phyloP scores from a whole-genome alignment of 495 filamentous ascomycete genomes.

The Neurospora tetraspora region DNA sequence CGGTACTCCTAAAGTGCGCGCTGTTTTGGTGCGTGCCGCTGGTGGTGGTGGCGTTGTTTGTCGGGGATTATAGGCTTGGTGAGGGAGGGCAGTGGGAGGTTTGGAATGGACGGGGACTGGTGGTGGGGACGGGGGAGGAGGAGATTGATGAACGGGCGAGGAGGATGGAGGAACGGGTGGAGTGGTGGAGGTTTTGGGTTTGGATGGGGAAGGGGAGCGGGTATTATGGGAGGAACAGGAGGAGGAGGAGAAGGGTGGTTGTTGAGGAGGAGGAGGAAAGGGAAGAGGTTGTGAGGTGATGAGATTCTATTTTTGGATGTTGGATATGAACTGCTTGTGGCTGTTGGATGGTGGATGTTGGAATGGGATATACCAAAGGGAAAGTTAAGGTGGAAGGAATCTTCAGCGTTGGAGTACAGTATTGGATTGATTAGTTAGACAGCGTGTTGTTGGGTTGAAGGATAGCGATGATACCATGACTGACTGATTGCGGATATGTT shows the following conservation, averaged over 20 bases:
- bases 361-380: background rate
- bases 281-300: background rate
- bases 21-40: slow-evolving; percentile 34
- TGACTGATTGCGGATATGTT: background rate
- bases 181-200: background rate
- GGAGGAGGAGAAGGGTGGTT: background rate
- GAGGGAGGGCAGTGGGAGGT: slow-evolving; percentile 23
- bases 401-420: background rate
- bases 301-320: background rate
- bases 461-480: background rate
- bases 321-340: background rate
- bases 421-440: background rate
- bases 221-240: background rate
- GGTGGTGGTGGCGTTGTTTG: slow-evolving; percentile 28
- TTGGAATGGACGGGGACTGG: slow-evolving; percentile 1
- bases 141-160: background rate
- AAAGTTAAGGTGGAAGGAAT: background rate
- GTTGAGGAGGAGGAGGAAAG: background rate
- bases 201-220: background rate
- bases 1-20: slow-evolving; percentile 40
- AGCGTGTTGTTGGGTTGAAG: background rate
- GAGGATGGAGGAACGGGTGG: background rate
- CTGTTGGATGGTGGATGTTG: background rate
- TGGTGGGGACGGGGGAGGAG: background rate
- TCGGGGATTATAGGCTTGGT: slow-evolving; percentile 42